phyloP scores from a whole-genome alignment of 78 protist genomes.

The Dictyostelium purpureum region DNA sequence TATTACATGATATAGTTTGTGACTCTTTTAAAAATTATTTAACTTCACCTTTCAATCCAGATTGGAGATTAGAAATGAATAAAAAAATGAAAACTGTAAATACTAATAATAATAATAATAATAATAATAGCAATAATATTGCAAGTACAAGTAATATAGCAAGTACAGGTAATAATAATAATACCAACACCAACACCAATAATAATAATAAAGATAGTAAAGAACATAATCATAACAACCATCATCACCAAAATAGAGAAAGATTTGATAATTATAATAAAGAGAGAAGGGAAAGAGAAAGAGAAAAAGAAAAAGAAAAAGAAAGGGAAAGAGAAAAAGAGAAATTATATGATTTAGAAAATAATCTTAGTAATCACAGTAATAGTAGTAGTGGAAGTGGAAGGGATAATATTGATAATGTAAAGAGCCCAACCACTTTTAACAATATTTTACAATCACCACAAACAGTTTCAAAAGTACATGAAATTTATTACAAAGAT shows the following conservation, averaged over 20 bases:
- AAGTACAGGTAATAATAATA: not conserved
- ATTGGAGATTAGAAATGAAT: conserved; percentile 27
- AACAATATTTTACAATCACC: not conserved
- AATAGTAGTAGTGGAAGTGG: not conserved
- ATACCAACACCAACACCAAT: not conserved
- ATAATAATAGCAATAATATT: not conserved
- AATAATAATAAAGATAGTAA: too few relatives aligned
- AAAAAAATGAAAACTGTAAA: not conserved
- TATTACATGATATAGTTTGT: conserved; percentile 56
- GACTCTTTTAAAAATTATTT: conserved; percentile 55
- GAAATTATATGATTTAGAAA: not conserved
- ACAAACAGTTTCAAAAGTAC: not conserved
- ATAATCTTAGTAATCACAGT: not conserved
- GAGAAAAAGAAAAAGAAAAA: not conserved
- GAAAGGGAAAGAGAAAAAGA: not conserved
- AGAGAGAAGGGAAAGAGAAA: not conserved
- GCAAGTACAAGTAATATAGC: not conserved
- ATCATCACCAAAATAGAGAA: conserved; percentile 1
- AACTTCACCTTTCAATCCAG: conserved; percentile 51
- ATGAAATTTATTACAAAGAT: not conserved
- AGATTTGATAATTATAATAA: too few relatives aligned
- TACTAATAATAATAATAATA: conserved; percentile 27
- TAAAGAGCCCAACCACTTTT: not conserved
- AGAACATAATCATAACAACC: too few relatives aligned
- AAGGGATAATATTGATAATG: not conserved